These are phyloP conservation scores for Zopfochytrium polystomum DNA, from an alignment of 371 early-diverging fungal genomes.

Conservation along the genomic window DNA sequence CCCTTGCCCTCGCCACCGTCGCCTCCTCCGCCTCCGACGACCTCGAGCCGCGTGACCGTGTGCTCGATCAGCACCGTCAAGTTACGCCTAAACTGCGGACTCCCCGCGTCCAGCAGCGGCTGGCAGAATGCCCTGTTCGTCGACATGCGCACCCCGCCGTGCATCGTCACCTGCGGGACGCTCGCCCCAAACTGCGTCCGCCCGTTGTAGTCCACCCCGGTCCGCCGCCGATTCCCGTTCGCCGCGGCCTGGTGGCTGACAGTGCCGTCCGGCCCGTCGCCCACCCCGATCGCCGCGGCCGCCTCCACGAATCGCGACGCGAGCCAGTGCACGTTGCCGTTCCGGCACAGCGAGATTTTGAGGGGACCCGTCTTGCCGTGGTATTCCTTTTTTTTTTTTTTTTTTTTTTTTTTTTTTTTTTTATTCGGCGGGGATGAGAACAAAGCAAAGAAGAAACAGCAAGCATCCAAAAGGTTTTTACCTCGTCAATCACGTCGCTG, in stretches of 20 bases:
- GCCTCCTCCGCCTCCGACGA: no score
- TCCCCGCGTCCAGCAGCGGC: slow-evolving; percentile 1
- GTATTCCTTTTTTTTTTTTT: slow-evolving; percentile 8
- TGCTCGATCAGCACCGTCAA: slow-evolving; percentile 15
- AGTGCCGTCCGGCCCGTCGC: not conserved
- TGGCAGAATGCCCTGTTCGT: slow-evolving; percentile 13
- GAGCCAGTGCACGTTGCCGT: not conserved
- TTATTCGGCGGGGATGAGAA: no score
- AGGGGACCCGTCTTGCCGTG: slow-evolving; percentile 17
- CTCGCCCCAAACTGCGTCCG: slow-evolving; percentile 13
- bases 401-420: no score
- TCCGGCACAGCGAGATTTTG: slow-evolving; percentile 11
- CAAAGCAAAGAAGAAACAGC: no score
- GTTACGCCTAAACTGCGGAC: slow-evolving; percentile 4
- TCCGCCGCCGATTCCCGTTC: no score
- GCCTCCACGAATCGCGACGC: slow-evolving; percentile 11
- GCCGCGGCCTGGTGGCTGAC: not conserved
- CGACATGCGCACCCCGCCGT: slow-evolving; percentile 3
- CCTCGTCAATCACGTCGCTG: not conserved
- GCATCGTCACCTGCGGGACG: not conserved
- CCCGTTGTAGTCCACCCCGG: slow-evolving; percentile 27
- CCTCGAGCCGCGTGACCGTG: slow-evolving; percentile 2
- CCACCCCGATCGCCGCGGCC: not conserved
- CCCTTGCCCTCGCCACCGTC: not conserved
- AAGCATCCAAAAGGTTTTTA: no score